A percentile compares a stretch with the other conserved stretches of the same genome.
Evolutionary conservation across 169 alveolate species (phyloP).

Genomic region (Toxoplasma gondii): DNA sequence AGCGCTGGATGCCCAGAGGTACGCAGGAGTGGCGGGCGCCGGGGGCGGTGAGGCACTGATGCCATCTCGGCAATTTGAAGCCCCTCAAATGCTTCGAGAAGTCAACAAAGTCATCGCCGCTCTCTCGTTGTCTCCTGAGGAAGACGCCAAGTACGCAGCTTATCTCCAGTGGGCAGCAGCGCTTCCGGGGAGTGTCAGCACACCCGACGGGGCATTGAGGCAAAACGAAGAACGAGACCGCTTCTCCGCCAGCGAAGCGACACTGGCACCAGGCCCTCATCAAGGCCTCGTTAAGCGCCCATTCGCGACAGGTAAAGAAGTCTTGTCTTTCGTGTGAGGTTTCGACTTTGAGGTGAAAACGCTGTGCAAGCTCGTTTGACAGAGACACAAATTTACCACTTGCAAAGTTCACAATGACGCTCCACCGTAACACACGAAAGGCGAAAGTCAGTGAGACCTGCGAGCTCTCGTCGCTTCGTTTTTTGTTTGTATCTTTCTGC

Average conservation of each 20-base stretch:
- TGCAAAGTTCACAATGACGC: no score
- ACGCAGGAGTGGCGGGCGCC: conserved; percentile 34
- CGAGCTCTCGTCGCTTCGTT: no score
- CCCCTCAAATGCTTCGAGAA: conserved; percentile 56
- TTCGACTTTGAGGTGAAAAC: no score
- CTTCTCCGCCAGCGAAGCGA: neutral
- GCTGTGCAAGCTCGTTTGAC: no score
- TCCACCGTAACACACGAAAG: no score
- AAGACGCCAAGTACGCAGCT: neutral
- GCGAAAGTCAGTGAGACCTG: no score
- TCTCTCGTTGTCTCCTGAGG: conserved; percentile 27
- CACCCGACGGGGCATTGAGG: neutral
- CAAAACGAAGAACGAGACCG: neutral
- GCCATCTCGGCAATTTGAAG: conserved; percentile 18
- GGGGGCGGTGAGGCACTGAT: conserved; percentile 45
- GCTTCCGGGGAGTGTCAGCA: neutral
- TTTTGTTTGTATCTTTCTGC: no score
- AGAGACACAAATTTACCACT: no score
- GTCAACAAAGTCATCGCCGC: conserved; percentile 55
- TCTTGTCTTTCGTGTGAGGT: neutral
- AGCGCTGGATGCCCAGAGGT: conserved; percentile 51
- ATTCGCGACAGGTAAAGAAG: neutral
- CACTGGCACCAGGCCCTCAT: conserved; percentile 10
- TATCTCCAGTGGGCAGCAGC: neutral
- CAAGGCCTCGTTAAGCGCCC: no score